Evolutionary conservation across 768 basidiomycete genomes (phyloP).

Genomic region (Xanthoconium purpureum): DNA sequence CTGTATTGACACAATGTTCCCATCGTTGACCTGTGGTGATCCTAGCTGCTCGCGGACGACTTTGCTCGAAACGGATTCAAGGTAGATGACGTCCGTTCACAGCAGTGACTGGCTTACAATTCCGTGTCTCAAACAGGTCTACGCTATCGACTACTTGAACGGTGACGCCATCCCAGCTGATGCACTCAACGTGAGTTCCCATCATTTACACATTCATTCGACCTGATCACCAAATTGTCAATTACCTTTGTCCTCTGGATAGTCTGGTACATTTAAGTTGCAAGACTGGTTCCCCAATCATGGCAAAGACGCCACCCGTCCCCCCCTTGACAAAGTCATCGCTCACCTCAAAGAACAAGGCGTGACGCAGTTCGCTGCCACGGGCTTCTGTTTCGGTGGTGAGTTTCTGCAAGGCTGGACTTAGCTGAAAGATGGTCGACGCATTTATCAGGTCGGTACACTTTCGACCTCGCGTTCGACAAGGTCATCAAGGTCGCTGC

Average conservation of each 20-base stretch:
- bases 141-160: conserved; percentile 27
- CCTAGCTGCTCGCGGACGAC: conserved; percentile 43
- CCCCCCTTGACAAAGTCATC: conserved; percentile 54
- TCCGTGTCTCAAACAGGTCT: conserved; percentile 4
- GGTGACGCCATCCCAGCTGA: conserved; percentile 27
- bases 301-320: conserved; percentile 39
- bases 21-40: neutral
- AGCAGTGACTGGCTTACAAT: neutral
- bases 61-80: conserved; percentile 40
- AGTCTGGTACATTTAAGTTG: conserved; percentile 23
- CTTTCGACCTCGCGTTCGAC: conserved; percentile 45
- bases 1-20: neutral
- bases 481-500: conserved; percentile 37
- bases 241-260: neutral
- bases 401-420: conserved; percentile 4
- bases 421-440: too few species aligned
- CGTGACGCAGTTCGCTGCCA: conserved; percentile 53
- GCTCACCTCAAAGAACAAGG: conserved; percentile 56
- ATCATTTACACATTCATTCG: neutral
- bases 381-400: conserved; percentile 73
- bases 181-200: conserved; percentile 8
- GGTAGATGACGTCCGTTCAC: conserved; percentile 12
- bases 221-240: too few species aligned
- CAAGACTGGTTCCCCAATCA: conserved; percentile 42
- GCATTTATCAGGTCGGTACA: conserved; percentile 34